These are phyloP conservation scores for Komagataella kurtzmanii DNA, from an alignment of 805 yeast genomes.

Conservation along the genomic window DNA sequence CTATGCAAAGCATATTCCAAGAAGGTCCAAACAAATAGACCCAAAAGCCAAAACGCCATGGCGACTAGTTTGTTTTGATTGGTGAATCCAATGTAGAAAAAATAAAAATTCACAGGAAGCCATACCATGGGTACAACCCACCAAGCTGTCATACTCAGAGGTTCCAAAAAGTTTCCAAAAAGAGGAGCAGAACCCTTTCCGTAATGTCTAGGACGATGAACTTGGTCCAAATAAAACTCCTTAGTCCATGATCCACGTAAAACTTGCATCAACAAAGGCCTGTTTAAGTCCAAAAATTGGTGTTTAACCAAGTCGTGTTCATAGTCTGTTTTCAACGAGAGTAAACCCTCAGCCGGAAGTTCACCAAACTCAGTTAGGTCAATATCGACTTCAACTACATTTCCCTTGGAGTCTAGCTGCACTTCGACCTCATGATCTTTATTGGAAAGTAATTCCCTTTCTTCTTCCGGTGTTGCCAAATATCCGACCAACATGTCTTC, in stretches of 20 bases:
- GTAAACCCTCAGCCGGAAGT: conserved; percentile 59
- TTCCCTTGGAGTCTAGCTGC: conserved; percentile 7
- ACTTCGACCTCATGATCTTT: conserved; percentile 48
- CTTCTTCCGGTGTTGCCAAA: conserved; percentile 73
- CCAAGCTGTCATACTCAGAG: conserved; percentile 87
- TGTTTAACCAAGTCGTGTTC: conserved; percentile 59
- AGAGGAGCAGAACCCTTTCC: conserved; percentile 95
- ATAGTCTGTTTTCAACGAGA: conserved; percentile 71
- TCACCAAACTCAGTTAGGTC: conserved; percentile 47
- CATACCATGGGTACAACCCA: conserved; percentile 80
- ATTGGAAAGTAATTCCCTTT: conserved; percentile 50
- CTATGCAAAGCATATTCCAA: conserved; percentile 84
- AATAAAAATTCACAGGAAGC: conserved; percentile 66
- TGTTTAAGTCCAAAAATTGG: conserved; percentile 73
- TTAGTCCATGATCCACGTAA: conserved; percentile 63
- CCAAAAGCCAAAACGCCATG: conserved; percentile 51
- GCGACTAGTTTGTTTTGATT: conserved; percentile 33
- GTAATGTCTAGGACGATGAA: conserved; percentile 95
- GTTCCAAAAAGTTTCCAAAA: conserved; percentile 92
- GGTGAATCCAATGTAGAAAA: conserved; percentile 45
- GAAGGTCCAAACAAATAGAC: conserved; percentile 88
- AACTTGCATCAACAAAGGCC: conserved; percentile 75
- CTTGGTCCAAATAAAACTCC: conserved; percentile 89
- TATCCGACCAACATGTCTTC: conserved; percentile 76
- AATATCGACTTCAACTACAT: conserved; percentile 17